phyloP scores from a whole-genome alignment of 225 moss, liverwort and hornwort genomes.

The Marchantia paleacea region DNA sequence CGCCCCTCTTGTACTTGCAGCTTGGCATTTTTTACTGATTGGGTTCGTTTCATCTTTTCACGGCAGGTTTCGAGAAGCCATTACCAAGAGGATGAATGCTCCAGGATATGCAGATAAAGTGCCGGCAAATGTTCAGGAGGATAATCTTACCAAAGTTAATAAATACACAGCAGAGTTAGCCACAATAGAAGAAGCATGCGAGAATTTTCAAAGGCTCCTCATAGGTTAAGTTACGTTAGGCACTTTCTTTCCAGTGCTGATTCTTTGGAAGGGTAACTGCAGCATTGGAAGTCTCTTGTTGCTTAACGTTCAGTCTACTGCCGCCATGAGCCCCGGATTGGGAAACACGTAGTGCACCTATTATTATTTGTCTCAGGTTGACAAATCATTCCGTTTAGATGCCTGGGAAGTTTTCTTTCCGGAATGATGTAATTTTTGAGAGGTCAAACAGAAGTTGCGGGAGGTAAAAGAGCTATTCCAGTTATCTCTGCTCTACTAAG shows the following conservation, averaged over 20 bases:
- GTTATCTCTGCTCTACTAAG: too few species aligned
- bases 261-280: background rate
- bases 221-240: background rate
- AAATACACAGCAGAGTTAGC: slow-evolving; percentile 65
- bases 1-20: background rate
- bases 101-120: slow-evolving; percentile 72
- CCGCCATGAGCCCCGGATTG: background rate
- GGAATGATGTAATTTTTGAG: slow-evolving; percentile 2
- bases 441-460: background rate
- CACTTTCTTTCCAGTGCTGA: background rate
- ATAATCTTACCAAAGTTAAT: slow-evolving; percentile 49
- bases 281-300: background rate
- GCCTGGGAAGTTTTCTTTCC: background rate
- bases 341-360: too few species aligned
- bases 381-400: background rate
- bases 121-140: slow-evolving; percentile 51
- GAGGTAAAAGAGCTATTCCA: background rate
- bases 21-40: background rate
- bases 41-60: background rate
- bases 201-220: slow-evolving; percentile 62
- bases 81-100: slow-evolving; percentile 54
- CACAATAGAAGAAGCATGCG: slow-evolving; percentile 54
- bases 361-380: background rate
- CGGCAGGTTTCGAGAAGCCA: slow-evolving; percentile 55
- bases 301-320: background rate